These are phyloP conservation scores for Metschnikowia chrysomelidarum DNA, from an alignment of 805 yeast genomes.

Conservation along the genomic window DNA sequence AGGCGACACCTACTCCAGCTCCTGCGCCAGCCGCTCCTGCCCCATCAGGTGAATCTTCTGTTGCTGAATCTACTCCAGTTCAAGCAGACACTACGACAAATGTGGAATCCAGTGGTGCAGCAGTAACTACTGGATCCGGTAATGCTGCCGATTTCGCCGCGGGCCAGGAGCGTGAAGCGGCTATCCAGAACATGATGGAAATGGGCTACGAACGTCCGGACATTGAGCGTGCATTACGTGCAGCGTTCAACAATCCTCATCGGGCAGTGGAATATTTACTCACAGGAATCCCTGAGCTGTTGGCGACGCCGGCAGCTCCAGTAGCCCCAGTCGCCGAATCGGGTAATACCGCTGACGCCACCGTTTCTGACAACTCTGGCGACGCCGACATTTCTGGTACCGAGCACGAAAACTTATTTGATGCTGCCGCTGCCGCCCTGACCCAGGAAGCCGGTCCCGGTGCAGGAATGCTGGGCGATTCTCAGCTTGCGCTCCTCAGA, in stretches of 20 bases:
- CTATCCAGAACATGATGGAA: slow-evolving; percentile 81
- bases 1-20: slow-evolving; percentile 26
- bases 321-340: slow-evolving; percentile 7
- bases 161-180: slow-evolving; percentile 75
- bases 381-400: slow-evolving; percentile 17
- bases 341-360: slow-evolving; percentile 11
- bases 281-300: slow-evolving; percentile 79
- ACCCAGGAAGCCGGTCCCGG: slow-evolving; percentile 27
- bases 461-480: slow-evolving; percentile 38
- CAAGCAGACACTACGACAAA: slow-evolving; percentile 14
- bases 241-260: slow-evolving; percentile 96
- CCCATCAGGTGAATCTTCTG: slow-evolving; percentile 1
- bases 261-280: slow-evolving; percentile 94
- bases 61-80: slow-evolving; percentile 1
- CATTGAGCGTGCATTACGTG: slow-evolving; percentile 87
- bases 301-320: slow-evolving; percentile 35
- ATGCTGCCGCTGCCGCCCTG: slow-evolving; percentile 42
- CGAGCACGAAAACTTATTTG: slow-evolving; percentile 48
- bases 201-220: slow-evolving; percentile 92
- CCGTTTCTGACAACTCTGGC: slow-evolving; percentile 14
- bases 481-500: slow-evolving; percentile 57
- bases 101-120: slow-evolving; percentile 24
- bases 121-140: slow-evolving; percentile 36
- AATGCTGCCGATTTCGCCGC: slow-evolving; percentile 60
- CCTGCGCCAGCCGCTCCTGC: slow-evolving; percentile 11